A percentile compares a stretch with the other conserved stretches of the same genome.
Evolutionary conservation across 768 basidiomycete genomes (phyloP).

Genomic region (Pisolithus marmoratus): DNA sequence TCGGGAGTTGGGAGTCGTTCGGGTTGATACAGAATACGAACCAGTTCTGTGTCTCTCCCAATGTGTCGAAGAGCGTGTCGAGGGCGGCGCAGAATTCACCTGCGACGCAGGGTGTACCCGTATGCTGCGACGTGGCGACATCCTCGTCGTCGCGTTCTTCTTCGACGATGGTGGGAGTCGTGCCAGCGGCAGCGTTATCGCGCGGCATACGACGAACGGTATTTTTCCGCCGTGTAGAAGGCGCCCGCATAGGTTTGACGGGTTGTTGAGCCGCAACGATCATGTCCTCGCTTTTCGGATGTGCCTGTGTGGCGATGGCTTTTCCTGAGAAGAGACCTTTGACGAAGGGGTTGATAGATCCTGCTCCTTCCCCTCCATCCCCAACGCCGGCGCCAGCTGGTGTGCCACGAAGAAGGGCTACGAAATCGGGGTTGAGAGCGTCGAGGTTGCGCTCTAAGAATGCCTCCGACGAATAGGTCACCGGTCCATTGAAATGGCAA

Average conservation of each 20-base stretch:
- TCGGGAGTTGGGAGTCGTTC: conserved; percentile 92
- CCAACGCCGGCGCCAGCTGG: conserved; percentile 5
- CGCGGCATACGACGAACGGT: conserved; percentile 49
- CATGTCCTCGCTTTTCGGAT: conserved; percentile 90
- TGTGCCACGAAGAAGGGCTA: conserved; percentile 77
- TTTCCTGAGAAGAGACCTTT: conserved; percentile 85
- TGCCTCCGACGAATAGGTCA: conserved; percentile 85
- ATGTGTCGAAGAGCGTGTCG: conserved; percentile 79
- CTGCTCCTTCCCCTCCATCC: conserved; percentile 59
- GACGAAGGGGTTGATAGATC: conserved; percentile 88
- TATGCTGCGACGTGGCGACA: conserved; percentile 20
- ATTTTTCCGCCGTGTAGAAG: conserved; percentile 80
- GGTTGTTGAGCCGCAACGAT: conserved; percentile 93
- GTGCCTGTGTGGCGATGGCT: conserved; percentile 87
- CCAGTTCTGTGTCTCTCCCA: conserved; percentile 89
- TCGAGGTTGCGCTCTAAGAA: conserved; percentile 90
- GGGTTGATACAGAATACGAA: conserved; percentile 90
- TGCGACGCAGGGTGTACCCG: conserved; percentile 63
- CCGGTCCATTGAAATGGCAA: conserved; percentile 86
- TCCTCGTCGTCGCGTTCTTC: conserved; percentile 49
- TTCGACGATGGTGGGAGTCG: conserved; percentile 21
- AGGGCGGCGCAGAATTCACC: conserved; percentile 85
- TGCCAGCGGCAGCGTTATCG: conserved; percentile 27
- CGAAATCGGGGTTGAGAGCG: conserved; percentile 88
- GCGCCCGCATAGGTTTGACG: conserved; percentile 90